phyloP scores from a whole-genome alignment of 169 alveolate species.

The Cryptosporidium felis region DNA sequence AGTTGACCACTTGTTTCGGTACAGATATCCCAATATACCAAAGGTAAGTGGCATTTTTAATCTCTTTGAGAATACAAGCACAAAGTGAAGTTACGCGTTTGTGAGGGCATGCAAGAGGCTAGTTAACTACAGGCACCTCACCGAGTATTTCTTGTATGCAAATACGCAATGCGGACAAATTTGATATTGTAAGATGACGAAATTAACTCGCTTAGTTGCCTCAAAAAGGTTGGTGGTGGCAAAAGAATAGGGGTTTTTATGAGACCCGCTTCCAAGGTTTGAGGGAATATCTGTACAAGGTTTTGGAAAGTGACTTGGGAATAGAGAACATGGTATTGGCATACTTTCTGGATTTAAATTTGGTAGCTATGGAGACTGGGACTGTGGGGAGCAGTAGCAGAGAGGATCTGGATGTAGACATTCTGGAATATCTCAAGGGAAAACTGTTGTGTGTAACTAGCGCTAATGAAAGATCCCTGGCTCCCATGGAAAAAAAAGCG shows the following conservation, averaged over 20 bases:
- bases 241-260: slow-evolving; percentile 16
- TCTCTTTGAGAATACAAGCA: too few species aligned
- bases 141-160: too few species aligned
- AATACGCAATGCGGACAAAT: too few species aligned
- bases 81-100: too few species aligned
- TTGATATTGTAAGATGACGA: too few species aligned
- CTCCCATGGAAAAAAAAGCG: slow-evolving; percentile 60
- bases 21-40: slow-evolving; percentile 64
- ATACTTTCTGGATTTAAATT: slow-evolving; percentile 53
- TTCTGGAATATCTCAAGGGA: slow-evolving; percentile 13
- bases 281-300: slow-evolving; percentile 11
- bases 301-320: slow-evolving; percentile 17
- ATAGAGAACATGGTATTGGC: slow-evolving; percentile 59
- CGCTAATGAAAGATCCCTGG: slow-evolving; percentile 46
- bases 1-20: slow-evolving; percentile 55
- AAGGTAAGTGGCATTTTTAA: slow-evolving; percentile 22
- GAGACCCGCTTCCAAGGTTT: slow-evolving; percentile 15
- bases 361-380: not conserved
- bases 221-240: slow-evolving; percentile 70
- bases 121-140: too few species aligned
- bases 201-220: not conserved
- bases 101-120: too few species aligned
- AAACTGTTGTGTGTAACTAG: slow-evolving; percentile 8
- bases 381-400: slow-evolving; percentile 1
- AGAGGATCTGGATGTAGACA: slow-evolving; percentile 40